Conservation (phyloP, 768 basidiomycete species). For the Rhodotorula sphaerocarpa region DNA sequence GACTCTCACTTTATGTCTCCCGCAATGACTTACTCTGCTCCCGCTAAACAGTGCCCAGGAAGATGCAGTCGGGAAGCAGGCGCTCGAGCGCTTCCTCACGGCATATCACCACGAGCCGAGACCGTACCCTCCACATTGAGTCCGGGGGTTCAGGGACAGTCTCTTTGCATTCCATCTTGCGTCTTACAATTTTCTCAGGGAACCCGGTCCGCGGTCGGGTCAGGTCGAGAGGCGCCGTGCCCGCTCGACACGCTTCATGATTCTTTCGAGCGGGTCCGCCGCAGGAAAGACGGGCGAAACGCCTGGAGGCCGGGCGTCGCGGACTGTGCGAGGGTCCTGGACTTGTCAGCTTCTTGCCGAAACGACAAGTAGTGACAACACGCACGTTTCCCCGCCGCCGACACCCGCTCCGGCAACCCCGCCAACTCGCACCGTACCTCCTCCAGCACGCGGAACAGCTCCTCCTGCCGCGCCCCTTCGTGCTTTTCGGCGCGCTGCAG, state of each 20-base stretch:
- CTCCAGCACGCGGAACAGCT: background rate
- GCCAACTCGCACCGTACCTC: background rate
- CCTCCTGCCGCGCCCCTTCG: background rate
- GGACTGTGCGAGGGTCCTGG: too few relatives aligned
- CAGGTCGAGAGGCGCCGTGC: slow-evolving; percentile 39
- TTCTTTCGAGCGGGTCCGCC: slow-evolving; percentile 50
- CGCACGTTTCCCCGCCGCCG: background rate
- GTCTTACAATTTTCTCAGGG: too few relatives aligned
- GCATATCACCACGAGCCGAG: slow-evolving; percentile 15
- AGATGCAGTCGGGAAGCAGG: background rate
- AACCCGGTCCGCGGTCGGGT: too few relatives aligned
- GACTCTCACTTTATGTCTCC: background rate
- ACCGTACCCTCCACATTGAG: background rate
- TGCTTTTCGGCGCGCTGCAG: background rate
- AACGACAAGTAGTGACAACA: too few relatives aligned
- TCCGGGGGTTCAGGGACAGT: too few relatives aligned
- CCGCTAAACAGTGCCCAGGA: background rate
- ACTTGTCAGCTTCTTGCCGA: too few relatives aligned
- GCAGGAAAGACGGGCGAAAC: slow-evolving; percentile 40
- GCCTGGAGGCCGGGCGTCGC: too few relatives aligned
- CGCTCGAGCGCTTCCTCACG: slow-evolving; percentile 17
- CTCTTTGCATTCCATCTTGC: too few relatives aligned
- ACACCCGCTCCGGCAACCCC: background rate
- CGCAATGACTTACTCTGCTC: too few relatives aligned
- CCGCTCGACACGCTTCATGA: too few relatives aligned